Conservation (phyloP, 805 yeast genomes). For the Barnettozyma sucrosica region DNA sequence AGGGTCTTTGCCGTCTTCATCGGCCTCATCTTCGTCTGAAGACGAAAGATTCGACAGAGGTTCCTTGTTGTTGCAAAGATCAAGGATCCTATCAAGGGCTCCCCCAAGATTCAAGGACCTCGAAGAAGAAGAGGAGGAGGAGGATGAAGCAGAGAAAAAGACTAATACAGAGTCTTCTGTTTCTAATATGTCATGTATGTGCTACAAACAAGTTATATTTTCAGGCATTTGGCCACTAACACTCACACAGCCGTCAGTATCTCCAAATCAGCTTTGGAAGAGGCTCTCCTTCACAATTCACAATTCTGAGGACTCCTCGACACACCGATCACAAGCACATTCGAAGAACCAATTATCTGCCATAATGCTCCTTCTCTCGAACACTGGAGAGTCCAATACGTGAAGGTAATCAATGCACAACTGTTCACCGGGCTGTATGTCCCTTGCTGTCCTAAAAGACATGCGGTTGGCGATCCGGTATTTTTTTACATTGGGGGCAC, state of each 20-base stretch:
- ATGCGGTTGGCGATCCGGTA: slow-evolving; percentile 35
- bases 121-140: slow-evolving; percentile 19
- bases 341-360: slow-evolving; percentile 53
- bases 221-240: not conserved
- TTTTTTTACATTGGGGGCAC: slow-evolving; percentile 50
- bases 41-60: slow-evolving; percentile 9
- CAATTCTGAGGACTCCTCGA: slow-evolving; percentile 22
- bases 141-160: slow-evolving; percentile 4
- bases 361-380: slow-evolving; percentile 37
- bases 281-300: slow-evolving; percentile 33
- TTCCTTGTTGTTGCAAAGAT: slow-evolving; percentile 22
- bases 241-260: slow-evolving; percentile 26
- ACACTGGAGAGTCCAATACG: slow-evolving; percentile 34
- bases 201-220: not conserved
- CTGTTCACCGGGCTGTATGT: slow-evolving; percentile 41
- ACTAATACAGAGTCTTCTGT: slow-evolving; percentile 19
- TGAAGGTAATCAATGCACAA: slow-evolving; percentile 60
- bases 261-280: slow-evolving; percentile 37
- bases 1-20: not conserved
- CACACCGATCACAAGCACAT: slow-evolving; percentile 48
- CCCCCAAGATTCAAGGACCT: slow-evolving; percentile 15
- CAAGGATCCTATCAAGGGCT: slow-evolving; percentile 20
- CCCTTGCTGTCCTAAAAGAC: slow-evolving; percentile 36
- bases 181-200: slow-evolving; percentile 31
- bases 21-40: slow-evolving; percentile 1